A percentile compares a stretch with the other conserved stretches of the same genome.
phyloP scores from a whole-genome alignment of 2,329 filamentous ascomycete species.

The Lachnellula suecica region DNA sequence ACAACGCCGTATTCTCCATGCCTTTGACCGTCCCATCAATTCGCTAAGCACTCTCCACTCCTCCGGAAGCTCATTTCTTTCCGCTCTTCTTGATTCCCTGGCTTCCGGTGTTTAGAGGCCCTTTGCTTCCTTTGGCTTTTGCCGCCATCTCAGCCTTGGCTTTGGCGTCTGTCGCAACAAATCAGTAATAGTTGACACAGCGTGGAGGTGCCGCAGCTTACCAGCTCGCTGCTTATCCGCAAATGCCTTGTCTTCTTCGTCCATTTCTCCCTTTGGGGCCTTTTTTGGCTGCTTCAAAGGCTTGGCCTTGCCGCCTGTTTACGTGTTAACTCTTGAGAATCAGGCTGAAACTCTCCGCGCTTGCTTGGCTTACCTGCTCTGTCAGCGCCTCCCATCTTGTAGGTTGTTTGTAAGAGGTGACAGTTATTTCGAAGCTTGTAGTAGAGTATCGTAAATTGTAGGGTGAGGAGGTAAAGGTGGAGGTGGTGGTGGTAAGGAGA shows the following conservation, averaged over 20 bases:
- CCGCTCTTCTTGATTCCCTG: constrained; percentile 98
- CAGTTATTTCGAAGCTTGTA: no score
- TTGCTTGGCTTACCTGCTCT: constrained; percentile 59
- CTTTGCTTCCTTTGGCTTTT: constrained; percentile 77
- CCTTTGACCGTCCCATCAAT: not conserved
- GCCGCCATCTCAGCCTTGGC: constrained; percentile 81
- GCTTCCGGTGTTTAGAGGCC: constrained; percentile 77
- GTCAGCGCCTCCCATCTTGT: constrained; percentile 63
- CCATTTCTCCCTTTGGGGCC: constrained; percentile 69
- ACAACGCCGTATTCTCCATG: constrained; percentile 11
- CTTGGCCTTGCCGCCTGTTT: constrained; percentile 75
- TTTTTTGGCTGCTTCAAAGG: constrained; percentile 90
- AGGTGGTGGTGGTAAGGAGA: no score
- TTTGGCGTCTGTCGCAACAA: constrained; percentile 64
- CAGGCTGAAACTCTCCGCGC: constrained; percentile 1
- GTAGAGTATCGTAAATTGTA: no score
- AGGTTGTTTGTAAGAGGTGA: constrained; percentile 41
- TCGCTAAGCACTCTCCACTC: not conserved
- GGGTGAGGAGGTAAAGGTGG: no score
- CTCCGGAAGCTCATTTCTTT: constrained; percentile 68
- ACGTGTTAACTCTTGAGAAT: constrained; percentile 19
- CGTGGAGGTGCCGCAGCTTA: constrained; percentile 43
- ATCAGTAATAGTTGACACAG: constrained; percentile 5
- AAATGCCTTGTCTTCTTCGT: constrained; percentile 84
- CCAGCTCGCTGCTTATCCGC: constrained; percentile 82